These are phyloP conservation scores for Lumnitzera racemosa DNA, from an alignment of 345 rosid genomes.

Conservation along the genomic window DNA sequence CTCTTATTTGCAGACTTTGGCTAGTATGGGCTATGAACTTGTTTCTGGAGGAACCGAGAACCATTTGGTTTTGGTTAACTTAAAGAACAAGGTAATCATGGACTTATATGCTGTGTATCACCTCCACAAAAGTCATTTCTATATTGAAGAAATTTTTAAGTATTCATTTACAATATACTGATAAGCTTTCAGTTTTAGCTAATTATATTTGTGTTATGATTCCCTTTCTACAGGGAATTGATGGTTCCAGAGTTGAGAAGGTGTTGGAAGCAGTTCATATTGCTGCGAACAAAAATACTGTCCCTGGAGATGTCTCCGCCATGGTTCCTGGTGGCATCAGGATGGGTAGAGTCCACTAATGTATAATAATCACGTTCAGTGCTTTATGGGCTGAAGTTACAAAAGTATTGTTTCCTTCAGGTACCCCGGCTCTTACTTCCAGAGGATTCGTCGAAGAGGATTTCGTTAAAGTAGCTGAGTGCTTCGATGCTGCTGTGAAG, in stretches of 20 bases:
- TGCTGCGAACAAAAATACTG: slow-evolving; percentile 98
- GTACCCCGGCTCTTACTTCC: slow-evolving; percentile 92
- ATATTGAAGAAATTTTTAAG: neutral
- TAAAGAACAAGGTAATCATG: slow-evolving; percentile 67
- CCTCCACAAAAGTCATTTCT: neutral
- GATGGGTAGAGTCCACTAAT: slow-evolving; percentile 59
- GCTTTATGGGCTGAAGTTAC: neutral
- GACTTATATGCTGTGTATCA: neutral
- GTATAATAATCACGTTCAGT: neutral
- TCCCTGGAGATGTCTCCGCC: slow-evolving; percentile 99
- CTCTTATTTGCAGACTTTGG: slow-evolving; percentile 46
- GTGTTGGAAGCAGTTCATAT: slow-evolving; percentile 96
- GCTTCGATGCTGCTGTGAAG: slow-evolving; percentile 64
- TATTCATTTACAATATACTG: neutral
- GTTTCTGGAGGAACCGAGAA: slow-evolving; percentile 99
- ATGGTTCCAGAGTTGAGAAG: slow-evolving; percentile 97
- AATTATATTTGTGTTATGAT: neutral
- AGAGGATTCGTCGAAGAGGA: slow-evolving; percentile 89
- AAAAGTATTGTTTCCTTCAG: slow-evolving; percentile 27
- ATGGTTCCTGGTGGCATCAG: slow-evolving; percentile 99
- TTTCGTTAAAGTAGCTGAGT: slow-evolving; percentile 80
- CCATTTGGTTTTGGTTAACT: slow-evolving; percentile 93
- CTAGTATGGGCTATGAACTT: slow-evolving; percentile 63
- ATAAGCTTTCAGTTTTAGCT: neutral
- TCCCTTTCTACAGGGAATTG: slow-evolving; percentile 57